Conservation (phyloP, 1,139 yeast genomes). For the Sugiyamaella castrensis region DNA sequence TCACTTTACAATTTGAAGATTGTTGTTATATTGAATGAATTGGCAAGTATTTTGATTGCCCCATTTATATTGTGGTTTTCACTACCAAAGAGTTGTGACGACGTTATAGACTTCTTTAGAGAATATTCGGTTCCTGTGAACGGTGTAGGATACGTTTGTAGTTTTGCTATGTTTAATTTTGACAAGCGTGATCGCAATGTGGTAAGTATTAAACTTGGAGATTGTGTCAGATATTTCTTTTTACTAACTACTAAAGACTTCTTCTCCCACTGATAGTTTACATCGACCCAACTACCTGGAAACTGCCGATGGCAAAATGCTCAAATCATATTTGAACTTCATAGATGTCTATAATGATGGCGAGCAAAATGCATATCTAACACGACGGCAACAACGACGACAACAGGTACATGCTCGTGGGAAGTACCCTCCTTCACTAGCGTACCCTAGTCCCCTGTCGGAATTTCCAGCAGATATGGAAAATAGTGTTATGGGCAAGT, state of each 20-base stretch:
- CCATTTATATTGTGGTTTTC: constrained; percentile 88
- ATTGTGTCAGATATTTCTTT: not conserved
- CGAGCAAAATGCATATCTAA: constrained; percentile 4
- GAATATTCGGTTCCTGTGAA: constrained; percentile 88
- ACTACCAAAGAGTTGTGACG: constrained; percentile 66
- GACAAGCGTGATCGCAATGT: constrained; percentile 36
- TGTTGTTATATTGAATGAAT: constrained; percentile 68
- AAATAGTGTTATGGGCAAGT: constrained; percentile 33
- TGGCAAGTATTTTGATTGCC: constrained; percentile 74
- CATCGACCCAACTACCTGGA: constrained; percentile 39
- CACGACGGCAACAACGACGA: constrained; percentile 3
- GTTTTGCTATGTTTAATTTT: constrained; percentile 86
- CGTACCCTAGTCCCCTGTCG: not conserved
- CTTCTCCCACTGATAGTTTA: constrained; percentile 17
- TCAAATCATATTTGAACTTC: constrained; percentile 83
- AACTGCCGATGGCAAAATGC: constrained; percentile 81
- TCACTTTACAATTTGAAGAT: constrained; percentile 71
- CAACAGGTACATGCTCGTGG: not conserved
- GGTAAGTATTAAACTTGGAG: constrained; percentile 13
- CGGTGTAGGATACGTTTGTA: constrained; percentile 92
- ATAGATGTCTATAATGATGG: constrained; percentile 70
- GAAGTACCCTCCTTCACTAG: not conserved
- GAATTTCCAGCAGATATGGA: constrained; percentile 24
- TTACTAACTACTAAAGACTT: constrained; percentile 11
- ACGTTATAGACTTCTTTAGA: constrained; percentile 82